phyloP scores from a whole-genome alignment of 208 protist species.

The Zelonia costaricensis region DNA sequence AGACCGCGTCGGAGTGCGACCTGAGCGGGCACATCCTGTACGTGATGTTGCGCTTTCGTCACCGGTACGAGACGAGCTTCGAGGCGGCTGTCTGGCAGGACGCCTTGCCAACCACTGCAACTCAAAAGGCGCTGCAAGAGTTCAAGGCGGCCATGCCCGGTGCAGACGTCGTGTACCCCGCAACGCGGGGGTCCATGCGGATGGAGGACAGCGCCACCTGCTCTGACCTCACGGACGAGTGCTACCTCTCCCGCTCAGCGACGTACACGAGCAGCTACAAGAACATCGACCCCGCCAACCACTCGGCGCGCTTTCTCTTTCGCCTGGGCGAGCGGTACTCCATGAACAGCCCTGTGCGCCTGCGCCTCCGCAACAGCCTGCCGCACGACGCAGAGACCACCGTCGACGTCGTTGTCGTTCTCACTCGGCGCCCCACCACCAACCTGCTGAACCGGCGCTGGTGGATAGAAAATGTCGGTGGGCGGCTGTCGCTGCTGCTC shows the following conservation, averaged over 20 bases:
- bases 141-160: constrained; percentile 22
- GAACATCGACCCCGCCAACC: constrained; percentile 18
- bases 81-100: constrained; percentile 24
- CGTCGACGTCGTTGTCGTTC: constrained; percentile 27
- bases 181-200: constrained; percentile 8
- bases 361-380: constrained; percentile 19
- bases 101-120: constrained; percentile 5
- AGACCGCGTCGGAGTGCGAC: constrained; percentile 3
- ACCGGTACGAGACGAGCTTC: constrained; percentile 27
- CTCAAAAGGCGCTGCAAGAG: constrained; percentile 9
- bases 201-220: constrained; percentile 27
- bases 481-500: constrained; percentile 21
- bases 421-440: constrained; percentile 9
- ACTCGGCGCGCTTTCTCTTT: constrained; percentile 25
- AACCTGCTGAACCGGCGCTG: constrained; percentile 25
- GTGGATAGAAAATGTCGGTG: constrained; percentile 23
- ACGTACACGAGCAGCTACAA: constrained; percentile 36
- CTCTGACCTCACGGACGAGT: constrained; percentile 30
- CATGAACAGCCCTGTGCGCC: constrained; percentile 13
- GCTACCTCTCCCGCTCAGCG: constrained; percentile 16
- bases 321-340: constrained; percentile 24
- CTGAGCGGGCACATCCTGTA: constrained; percentile 12
- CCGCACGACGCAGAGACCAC: constrained; percentile 23
- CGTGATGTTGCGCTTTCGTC: constrained; percentile 28
- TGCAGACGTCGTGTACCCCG: constrained; percentile 19